These are phyloP conservation scores for Aspergillus sp. DNA, from an alignment of 2,329 filamentous ascomycete species.

Conservation along the genomic window DNA sequence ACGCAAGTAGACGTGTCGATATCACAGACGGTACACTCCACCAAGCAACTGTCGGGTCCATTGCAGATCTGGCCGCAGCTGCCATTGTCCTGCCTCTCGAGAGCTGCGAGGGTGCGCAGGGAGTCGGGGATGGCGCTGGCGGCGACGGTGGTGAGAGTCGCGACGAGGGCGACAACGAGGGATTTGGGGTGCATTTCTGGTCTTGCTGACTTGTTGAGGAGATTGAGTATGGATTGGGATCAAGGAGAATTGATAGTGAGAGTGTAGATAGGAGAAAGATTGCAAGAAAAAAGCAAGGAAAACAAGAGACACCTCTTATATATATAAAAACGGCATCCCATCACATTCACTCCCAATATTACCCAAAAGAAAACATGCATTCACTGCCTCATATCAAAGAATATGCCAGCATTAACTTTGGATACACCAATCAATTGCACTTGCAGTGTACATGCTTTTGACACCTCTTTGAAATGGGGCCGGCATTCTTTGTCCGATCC, in stretches of 20 bases:
- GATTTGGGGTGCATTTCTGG: neutral
- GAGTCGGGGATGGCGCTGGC: neutral
- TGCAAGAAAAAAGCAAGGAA: too few relatives aligned
- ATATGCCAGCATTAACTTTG: too few relatives aligned
- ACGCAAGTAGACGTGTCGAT: neutral
- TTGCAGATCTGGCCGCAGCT: constrained; percentile 6
- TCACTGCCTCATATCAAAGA: too few relatives aligned
- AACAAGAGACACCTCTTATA: too few relatives aligned
- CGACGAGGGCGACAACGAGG: neutral
- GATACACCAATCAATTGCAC: too few relatives aligned
- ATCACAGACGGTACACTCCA: constrained; percentile 3
- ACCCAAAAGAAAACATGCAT: too few relatives aligned
- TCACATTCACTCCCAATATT: too few relatives aligned
- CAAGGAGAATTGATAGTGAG: neutral
- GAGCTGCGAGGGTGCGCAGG: neutral
- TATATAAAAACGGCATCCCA: too few relatives aligned
- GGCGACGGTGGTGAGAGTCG: neutral
- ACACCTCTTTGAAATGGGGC: too few relatives aligned
- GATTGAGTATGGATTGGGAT: neutral
- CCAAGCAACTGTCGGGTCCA: constrained; percentile 2
- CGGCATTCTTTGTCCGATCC: too few relatives aligned
- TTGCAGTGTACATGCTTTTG: too few relatives aligned
- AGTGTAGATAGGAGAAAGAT: too few relatives aligned
- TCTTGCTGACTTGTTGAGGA: neutral
- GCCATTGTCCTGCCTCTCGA: neutral